phyloP scores from a whole-genome alignment of 2,329 filamentous ascomycete genomes.

The Colletotrichum endophyticum region DNA sequence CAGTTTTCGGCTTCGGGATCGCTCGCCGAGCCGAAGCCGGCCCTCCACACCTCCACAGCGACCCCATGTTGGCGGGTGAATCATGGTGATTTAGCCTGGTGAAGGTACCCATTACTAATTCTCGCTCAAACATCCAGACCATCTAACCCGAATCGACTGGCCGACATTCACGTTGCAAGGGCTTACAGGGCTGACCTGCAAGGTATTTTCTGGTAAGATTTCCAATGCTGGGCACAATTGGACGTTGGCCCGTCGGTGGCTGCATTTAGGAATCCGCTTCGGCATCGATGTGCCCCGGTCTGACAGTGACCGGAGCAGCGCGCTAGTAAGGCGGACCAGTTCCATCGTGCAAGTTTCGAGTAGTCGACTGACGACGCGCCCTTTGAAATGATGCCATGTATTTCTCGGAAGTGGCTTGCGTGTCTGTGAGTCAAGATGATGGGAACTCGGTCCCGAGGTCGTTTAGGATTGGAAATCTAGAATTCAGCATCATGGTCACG shows the following conservation, averaged over 20 bases:
- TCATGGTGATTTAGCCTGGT: neutral
- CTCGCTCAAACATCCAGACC: neutral
- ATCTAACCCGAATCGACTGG: neutral
- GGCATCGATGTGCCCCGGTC: neutral
- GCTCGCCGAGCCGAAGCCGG: neutral
- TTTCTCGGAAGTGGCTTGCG: neutral
- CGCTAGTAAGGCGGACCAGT: neutral
- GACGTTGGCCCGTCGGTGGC: neutral
- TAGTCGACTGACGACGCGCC: neutral
- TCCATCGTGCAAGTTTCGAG: neutral
- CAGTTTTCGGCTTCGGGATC: slow-evolving; percentile 2
- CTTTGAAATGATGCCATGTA: slow-evolving; percentile 17
- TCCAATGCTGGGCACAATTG: neutral
- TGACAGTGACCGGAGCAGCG: neutral
- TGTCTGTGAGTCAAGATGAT: neutral
- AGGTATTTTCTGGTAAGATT: neutral
- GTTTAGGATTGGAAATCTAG: neutral
- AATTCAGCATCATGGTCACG: neutral
- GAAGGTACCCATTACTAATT: neutral
- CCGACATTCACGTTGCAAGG: neutral
- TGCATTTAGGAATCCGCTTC: neutral
- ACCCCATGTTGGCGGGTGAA: neutral
- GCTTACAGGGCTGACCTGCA: neutral
- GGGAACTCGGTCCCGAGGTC: neutral
- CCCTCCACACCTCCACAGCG: neutral